A percentile compares a stretch with the other conserved stretches of the same genome.
These are phyloP conservation scores for Zygotorulaspora florentina DNA, from an alignment of 805 yeast genomes.

Conservation along the genomic window DNA sequence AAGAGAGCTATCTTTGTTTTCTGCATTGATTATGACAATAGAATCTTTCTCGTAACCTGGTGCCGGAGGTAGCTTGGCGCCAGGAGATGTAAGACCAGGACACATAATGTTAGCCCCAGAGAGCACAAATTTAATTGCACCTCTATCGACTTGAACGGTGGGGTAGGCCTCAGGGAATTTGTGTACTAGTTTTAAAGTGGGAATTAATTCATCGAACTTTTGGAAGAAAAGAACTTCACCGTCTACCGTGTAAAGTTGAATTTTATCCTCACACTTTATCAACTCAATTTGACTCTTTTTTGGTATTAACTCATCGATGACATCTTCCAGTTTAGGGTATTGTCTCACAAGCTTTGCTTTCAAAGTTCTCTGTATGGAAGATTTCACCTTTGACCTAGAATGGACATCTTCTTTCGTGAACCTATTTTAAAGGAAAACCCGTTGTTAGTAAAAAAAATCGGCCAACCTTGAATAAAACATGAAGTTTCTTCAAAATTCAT, in stretches of 20 bases:
- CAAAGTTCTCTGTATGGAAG: conserved; percentile 90
- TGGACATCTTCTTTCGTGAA: conserved; percentile 85
- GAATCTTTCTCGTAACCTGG: conserved; percentile 52
- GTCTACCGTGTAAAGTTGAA: conserved; percentile 71
- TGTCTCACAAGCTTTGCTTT: conserved; percentile 68
- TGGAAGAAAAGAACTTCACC: conserved; percentile 74
- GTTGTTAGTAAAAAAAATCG: neutral
- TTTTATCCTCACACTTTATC: conserved; percentile 85
- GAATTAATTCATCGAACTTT: conserved; percentile 74
- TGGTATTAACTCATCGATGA: conserved; percentile 78
- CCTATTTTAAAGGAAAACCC: conserved; percentile 29
- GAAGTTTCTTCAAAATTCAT: neutral
- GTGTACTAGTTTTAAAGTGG: conserved; percentile 71
- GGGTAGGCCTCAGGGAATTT: conserved; percentile 83
- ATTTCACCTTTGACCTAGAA: conserved; percentile 85
- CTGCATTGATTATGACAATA: conserved; percentile 82
- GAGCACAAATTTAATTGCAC: conserved; percentile 92
- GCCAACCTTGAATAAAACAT: neutral
- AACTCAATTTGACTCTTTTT: conserved; percentile 78
- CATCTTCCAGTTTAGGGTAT: conserved; percentile 70
- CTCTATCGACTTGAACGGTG: conserved; percentile 84
- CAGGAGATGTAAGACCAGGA: conserved; percentile 85
- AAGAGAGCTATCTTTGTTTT: conserved; percentile 85
- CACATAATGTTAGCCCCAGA: conserved; percentile 97
- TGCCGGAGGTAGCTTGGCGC: conserved; percentile 77